A percentile compares a stretch with the other conserved stretches of the same genome.
phyloP scores from a whole-genome alignment of 495 filamentous ascomycete species.

The Entonaema liquescens region DNA sequence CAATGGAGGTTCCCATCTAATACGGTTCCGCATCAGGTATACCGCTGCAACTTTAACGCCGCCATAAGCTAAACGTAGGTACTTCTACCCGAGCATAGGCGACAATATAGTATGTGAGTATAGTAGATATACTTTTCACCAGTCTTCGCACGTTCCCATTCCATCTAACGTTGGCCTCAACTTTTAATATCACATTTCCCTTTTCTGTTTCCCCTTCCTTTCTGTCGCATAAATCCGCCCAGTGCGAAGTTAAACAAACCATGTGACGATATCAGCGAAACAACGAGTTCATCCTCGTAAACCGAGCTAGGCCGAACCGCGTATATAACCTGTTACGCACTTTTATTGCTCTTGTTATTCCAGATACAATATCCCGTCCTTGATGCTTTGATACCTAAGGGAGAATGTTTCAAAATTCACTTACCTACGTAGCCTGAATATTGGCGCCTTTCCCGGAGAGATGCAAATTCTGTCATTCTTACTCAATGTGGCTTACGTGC shows the following conservation, averaged over 20 bases:
- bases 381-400: background rate
- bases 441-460: background rate
- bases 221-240: slow-evolving; percentile 21
- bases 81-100: background rate
- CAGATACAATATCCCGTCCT: background rate
- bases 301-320: background rate
- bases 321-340: background rate
- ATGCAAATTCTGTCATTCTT: slow-evolving; percentile 4
- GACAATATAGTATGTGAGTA: background rate
- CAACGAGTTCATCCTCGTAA: slow-evolving; percentile 7
- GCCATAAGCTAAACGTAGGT: background rate
- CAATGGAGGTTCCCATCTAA: background rate
- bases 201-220: background rate
- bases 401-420: background rate
- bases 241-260: background rate
- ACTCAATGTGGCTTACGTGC: slow-evolving; percentile 19
- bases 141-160: background rate
- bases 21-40: slow-evolving; percentile 11
- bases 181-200: slow-evolving; percentile 5
- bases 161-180: slow-evolving; percentile 28
- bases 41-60: background rate
- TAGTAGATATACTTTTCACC: background rate
- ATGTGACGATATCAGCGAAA: slow-evolving; percentile 19
- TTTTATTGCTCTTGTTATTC: background rate
- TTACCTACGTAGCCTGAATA: slow-evolving; percentile 2